phyloP scores from a whole-genome alignment of 1,284 basidiomycete genomes.

The Tilletia setariae region DNA sequence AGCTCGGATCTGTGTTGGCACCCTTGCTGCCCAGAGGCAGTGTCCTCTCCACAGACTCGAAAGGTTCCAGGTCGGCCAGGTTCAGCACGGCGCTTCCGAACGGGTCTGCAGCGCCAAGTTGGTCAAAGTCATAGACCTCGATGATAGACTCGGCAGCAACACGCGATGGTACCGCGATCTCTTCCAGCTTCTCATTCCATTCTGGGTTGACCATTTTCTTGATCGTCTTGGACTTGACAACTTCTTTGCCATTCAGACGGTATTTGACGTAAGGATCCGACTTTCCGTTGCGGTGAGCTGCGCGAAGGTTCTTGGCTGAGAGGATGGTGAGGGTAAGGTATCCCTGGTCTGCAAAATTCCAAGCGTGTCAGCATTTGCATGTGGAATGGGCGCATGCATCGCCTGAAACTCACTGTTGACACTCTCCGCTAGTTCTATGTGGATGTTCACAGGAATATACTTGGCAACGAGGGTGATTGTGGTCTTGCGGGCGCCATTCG shows the following conservation, averaged over 20 bases:
- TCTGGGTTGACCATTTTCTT: slow-evolving; percentile 71
- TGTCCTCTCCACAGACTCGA: slow-evolving; percentile 63
- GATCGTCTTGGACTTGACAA: slow-evolving; percentile 64
- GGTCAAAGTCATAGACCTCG: slow-evolving; percentile 91
- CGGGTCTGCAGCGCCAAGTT: slow-evolving; percentile 63
- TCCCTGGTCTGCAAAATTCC: slow-evolving; percentile 68
- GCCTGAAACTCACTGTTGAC: slow-evolving; percentile 72
- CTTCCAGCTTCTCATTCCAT: slow-evolving; percentile 55
- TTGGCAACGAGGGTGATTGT: slow-evolving; percentile 42
- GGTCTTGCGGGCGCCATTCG: slow-evolving; percentile 53
- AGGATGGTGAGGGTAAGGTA: slow-evolving; percentile 75
- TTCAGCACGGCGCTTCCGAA: slow-evolving; percentile 73
- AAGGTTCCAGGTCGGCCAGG: slow-evolving; percentile 75
- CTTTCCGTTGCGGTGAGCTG: slow-evolving; percentile 80
- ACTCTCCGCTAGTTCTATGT: slow-evolving; percentile 80
- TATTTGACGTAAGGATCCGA: slow-evolving; percentile 83
- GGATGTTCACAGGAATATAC: slow-evolving; percentile 84
- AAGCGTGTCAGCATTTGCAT: neutral
- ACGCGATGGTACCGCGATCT: slow-evolving; percentile 57
- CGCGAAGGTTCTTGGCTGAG: slow-evolving; percentile 72
- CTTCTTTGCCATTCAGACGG: slow-evolving; percentile 72
- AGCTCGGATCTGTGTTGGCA: slow-evolving; percentile 63
- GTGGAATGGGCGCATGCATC: neutral
- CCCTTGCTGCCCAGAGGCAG: slow-evolving; percentile 64
- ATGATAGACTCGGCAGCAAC: slow-evolving; percentile 73